A percentile compares a stretch with the other conserved stretches of the same genome.
phyloP scores from a whole-genome alignment of 805 yeast species.

The Barnettozyma californica region DNA sequence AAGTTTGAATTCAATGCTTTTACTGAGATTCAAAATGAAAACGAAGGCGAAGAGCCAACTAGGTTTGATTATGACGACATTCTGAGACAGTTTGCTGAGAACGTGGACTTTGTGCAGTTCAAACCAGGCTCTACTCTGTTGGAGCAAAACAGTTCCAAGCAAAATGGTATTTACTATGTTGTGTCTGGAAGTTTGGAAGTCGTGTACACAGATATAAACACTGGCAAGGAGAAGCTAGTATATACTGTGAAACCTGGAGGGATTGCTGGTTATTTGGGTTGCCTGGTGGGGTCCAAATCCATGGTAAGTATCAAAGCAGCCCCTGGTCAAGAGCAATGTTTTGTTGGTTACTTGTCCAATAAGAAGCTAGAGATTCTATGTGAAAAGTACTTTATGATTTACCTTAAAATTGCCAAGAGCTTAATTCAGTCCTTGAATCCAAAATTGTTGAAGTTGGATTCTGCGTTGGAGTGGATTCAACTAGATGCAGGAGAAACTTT shows the following conservation, averaged over 20 bases:
- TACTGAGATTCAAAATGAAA: slow-evolving; percentile 10
- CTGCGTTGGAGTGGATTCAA: slow-evolving; percentile 93
- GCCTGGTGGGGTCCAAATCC: slow-evolving; percentile 74
- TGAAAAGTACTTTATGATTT: slow-evolving; percentile 72
- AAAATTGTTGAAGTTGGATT: slow-evolving; percentile 70
- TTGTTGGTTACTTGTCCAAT: slow-evolving; percentile 68
- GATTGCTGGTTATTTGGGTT: slow-evolving; percentile 80
- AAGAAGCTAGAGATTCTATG: slow-evolving; percentile 56
- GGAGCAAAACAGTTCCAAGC: slow-evolving; percentile 51
- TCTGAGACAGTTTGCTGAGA: slow-evolving; percentile 47
- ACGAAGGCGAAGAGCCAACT: slow-evolving; percentile 20
- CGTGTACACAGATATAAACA: slow-evolving; percentile 33
- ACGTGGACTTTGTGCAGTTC: slow-evolving; percentile 49
- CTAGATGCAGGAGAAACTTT: slow-evolving; percentile 79
- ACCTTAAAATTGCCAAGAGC: slow-evolving; percentile 71
- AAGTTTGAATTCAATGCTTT: slow-evolving; percentile 16
- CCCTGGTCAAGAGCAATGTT: slow-evolving; percentile 36
- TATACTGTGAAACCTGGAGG: slow-evolving; percentile 72
- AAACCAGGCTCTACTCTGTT: slow-evolving; percentile 53
- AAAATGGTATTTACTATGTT: slow-evolving; percentile 75
- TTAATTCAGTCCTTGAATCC: slow-evolving; percentile 63
- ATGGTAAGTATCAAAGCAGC: slow-evolving; percentile 65
- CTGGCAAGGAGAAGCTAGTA: slow-evolving; percentile 35
- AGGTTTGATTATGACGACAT: slow-evolving; percentile 47
- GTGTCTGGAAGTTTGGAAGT: slow-evolving; percentile 76